A percentile compares a stretch with the other conserved stretches of the same genome.
These are phyloP conservation scores for Populus simonii DNA, from an alignment of 345 rosid genomes.

Conservation along the genomic window DNA sequence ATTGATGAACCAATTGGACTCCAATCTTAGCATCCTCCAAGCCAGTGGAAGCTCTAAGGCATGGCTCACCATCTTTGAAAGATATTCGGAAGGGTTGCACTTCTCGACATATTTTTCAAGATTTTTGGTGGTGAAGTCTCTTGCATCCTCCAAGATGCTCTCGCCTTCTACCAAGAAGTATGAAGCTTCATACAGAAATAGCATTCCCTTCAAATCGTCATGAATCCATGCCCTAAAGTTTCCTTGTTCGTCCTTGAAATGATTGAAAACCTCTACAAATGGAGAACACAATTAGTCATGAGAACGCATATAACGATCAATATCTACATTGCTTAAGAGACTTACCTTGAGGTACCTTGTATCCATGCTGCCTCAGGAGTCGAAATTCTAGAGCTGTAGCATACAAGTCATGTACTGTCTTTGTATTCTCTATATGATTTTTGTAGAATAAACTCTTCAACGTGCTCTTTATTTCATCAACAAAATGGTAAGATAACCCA, in stretches of 20 bases:
- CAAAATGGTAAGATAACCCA: constrained; percentile 10
- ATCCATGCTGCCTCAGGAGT: constrained; percentile 3
- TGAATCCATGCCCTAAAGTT: constrained; percentile 10
- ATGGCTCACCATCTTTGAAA: neutral
- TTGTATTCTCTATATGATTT: no score
- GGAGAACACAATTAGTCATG: neutral
- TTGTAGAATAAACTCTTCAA: neutral
- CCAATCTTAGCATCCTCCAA: no score
- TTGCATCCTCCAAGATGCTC: constrained; percentile 27
- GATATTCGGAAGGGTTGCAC: neutral
- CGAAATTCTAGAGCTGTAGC: constrained; percentile 6
- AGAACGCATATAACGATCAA: neutral
- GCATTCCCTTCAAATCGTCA: no score
- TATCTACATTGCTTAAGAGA: no score
- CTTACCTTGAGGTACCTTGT: constrained; percentile 3
- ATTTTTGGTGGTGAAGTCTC: constrained; percentile 14
- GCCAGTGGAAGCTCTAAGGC: no score
- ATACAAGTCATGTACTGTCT: neutral
- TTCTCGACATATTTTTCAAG: constrained; percentile 18
- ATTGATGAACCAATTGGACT: no score
- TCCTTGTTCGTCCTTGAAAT: constrained; percentile 10
- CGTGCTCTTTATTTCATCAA: neutral
- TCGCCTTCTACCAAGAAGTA: no score
- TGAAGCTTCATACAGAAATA: no score
- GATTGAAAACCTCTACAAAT: constrained; percentile 26